These are phyloP conservation scores for Nicotiana noctiflora DNA, from an alignment of 257 asterid species.

Conservation along the genomic window DNA sequence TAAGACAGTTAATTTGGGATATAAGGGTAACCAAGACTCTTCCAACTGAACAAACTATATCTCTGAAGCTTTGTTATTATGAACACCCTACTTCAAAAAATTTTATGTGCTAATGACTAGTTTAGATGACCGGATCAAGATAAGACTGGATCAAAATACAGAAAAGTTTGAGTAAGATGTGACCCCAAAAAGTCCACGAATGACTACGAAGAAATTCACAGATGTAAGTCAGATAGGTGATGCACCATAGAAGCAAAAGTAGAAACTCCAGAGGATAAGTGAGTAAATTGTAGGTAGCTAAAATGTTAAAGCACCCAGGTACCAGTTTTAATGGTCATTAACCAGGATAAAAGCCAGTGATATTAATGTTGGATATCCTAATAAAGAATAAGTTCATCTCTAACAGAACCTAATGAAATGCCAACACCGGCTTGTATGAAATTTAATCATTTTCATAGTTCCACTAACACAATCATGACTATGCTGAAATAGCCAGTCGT, in stretches of 20 bases:
- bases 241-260: background rate
- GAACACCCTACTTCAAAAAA: background rate
- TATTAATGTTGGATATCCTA: background rate
- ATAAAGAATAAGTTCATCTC: background rate
- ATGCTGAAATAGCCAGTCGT: background rate
- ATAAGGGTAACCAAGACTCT: background rate
- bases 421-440: background rate
- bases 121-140: background rate
- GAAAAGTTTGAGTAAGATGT: background rate
- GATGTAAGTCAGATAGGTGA: background rate
- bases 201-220: background rate
- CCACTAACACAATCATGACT: background rate
- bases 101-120: background rate
- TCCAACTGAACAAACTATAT: background rate
- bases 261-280: background rate
- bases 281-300: background rate
- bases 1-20: background rate
- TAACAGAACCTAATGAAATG: background rate
- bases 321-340: background rate
- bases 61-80: background rate
- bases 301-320: background rate
- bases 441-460: background rate
- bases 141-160: background rate
- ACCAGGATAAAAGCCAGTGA: background rate
- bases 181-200: background rate